A percentile compares a stretch with the other conserved stretches of the same genome.
Conservation (phyloP, 805 yeast genomes). For the Kazachstania africana region DNA sequence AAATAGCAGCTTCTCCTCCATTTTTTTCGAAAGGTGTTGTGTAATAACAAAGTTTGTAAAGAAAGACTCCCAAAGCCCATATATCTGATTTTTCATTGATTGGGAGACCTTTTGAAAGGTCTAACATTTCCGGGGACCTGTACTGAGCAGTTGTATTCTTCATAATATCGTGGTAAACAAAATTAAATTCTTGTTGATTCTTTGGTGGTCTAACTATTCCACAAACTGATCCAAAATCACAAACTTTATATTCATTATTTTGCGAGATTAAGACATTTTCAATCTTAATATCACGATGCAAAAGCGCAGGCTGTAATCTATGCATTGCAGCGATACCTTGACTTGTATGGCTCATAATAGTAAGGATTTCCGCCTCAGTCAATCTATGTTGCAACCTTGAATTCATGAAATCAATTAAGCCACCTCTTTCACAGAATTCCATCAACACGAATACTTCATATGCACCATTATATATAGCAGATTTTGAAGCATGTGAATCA, state of each 20-base stretch:
- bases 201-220: conserved; percentile 53
- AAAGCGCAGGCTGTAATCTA: conserved; percentile 52
- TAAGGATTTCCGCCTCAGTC: conserved; percentile 54
- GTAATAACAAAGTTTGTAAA: conserved; percentile 68
- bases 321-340: conserved; percentile 74
- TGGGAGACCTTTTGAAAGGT: conserved; percentile 53
- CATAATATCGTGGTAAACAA: conserved; percentile 56
- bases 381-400: conserved; percentile 53
- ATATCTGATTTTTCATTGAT: conserved; percentile 75
- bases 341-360: conserved; percentile 58
- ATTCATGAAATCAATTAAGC: conserved; percentile 73
- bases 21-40: conserved; percentile 68
- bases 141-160: conserved; percentile 80
- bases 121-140: conserved; percentile 78
- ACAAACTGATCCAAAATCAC: conserved; percentile 78
- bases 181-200: conserved; percentile 45
- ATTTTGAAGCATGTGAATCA: conserved; percentile 88
- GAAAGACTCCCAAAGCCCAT: conserved; percentile 76
- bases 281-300: conserved; percentile 74
- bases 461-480: conserved; percentile 37
- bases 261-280: conserved; percentile 63
- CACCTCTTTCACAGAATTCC: conserved; percentile 74
- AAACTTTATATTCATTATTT: conserved; percentile 49
- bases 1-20: conserved; percentile 49
- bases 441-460: conserved; percentile 70